Conservation (phyloP, 1,284 basidiomycete genomes). For the Coniophora puteana region DNA sequence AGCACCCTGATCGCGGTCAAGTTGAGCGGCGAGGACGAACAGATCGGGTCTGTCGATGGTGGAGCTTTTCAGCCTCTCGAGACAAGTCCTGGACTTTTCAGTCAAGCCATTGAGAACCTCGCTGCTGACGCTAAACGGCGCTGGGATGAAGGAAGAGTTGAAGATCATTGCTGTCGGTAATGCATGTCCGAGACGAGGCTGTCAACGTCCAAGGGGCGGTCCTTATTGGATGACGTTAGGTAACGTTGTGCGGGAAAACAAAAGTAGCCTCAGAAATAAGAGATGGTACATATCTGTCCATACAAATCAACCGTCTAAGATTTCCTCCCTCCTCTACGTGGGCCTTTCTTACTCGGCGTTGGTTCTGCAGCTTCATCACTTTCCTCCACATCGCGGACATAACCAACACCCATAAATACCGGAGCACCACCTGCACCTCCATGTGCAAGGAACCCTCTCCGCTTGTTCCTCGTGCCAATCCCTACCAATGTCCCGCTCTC, state of each 20-base stretch:
- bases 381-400: conserved; percentile 45
- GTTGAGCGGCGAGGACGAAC: conserved; percentile 36
- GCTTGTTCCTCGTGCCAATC: conserved; percentile 49
- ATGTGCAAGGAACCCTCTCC: conserved; percentile 61
- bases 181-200: too few relatives aligned
- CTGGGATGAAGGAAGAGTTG: not conserved
- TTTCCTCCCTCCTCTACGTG: conserved; percentile 4
- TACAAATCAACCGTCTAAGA: too few relatives aligned
- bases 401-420: conserved; percentile 65
- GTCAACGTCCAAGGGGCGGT: too few relatives aligned
- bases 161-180: too few relatives aligned
- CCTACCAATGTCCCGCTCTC: conserved; percentile 48
- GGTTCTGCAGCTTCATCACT: conserved; percentile 19
- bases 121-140: not conserved
- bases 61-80: conserved; percentile 39
- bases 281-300: too few relatives aligned
- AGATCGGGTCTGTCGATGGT: conserved; percentile 41
- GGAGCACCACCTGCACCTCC: conserved; percentile 68
- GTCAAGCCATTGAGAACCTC: conserved; percentile 25
- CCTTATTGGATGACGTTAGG: too few relatives aligned
- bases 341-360: not conserved
- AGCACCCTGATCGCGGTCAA: not conserved
- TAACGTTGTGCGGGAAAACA: too few relatives aligned
- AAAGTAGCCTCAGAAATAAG: too few relatives aligned
- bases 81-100: conserved; percentile 30